Base-by-base conservation (phyloP, 352 stramenopile species). In the Aphanomyces stellatus region DNA sequence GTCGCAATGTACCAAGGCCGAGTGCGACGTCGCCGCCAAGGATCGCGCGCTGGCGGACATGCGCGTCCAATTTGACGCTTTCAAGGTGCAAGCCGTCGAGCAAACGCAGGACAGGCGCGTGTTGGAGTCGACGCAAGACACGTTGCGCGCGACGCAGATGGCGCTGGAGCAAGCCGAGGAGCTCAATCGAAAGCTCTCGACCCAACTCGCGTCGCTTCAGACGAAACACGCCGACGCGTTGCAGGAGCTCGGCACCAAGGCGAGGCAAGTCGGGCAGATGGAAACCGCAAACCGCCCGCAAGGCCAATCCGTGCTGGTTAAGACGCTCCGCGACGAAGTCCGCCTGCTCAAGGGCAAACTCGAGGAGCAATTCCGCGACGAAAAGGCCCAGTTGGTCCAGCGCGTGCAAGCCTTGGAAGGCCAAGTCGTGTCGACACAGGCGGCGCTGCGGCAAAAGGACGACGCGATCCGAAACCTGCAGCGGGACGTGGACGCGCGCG, bases 291-390 rank as follows among this genome's bases (percentile, higher is more conserved):
- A 17, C 10, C 35, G 55, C 35, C 31, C 55, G 55, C 37, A 43
- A 28, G 55, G 55, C 10, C 55, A 64, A 37, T 51, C 35, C 0
- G 37, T 64, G 5, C 55, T 64, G 5, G 55, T 64, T 24, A 43
- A 46, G 35, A 64, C 55, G 33, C 40, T 64, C 2, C 55, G 55
- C 10, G 55, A 64, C 34, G 55, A 64, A 51, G 37, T 64, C 10
- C 55, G 55, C 22, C 22, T 64, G 24, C 33, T 64, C 37, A 43
- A 51, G 37, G 19, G 33, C 33, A 24, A 19, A 17, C 55, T 64
- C 10, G 55, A 64, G 34, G 55, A 31, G 33, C 55, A 64, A 28
- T 64, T 64, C 34, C 35, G 37, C 13, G 37, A 48, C 22, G 55
- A 64, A 27, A 64, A 51, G 37, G n/a, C 35, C 24, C 19, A 19